Conservation (phyloP, 1,284 basidiomycete genomes). For the Phellopilus nigrolimitatus region DNA sequence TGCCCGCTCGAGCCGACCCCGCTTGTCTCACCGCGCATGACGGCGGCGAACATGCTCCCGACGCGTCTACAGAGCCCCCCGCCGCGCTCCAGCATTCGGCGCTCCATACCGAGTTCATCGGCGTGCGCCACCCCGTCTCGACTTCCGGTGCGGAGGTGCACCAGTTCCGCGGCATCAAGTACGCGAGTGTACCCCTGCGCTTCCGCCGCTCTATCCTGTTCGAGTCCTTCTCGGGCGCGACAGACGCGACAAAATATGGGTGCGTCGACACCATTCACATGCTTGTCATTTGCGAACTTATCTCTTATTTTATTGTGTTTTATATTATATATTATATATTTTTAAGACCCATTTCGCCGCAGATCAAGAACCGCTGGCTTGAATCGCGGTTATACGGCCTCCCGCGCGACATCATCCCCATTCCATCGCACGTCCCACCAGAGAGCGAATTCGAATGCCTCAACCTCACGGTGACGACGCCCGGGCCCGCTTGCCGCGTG, state of each 20-base stretch:
- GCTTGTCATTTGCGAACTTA: constrained; percentile 35
- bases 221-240: constrained; percentile 48
- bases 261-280: constrained; percentile 27
- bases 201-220: constrained; percentile 65
- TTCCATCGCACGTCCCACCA: constrained; percentile 43
- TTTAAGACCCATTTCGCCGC: constrained; percentile 69
- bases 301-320: not conserved
- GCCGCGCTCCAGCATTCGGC: constrained; percentile 9
- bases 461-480: constrained; percentile 72
- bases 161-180: constrained; percentile 72
- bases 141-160: constrained; percentile 51
- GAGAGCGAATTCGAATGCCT: constrained; percentile 71
- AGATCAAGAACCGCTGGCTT: constrained; percentile 41
- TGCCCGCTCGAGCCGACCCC: no score
- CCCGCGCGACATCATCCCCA: constrained; percentile 46
- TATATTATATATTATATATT: not conserved
- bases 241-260: constrained; percentile 63
- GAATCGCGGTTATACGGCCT: constrained; percentile 63
- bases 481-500: constrained; percentile 38
- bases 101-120: constrained; percentile 60
- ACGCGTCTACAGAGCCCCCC: not conserved
- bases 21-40: not conserved
- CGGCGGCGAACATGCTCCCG: constrained; percentile 53
- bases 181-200: constrained; percentile 64
- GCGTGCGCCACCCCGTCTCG: constrained; percentile 55